phyloP scores from a whole-genome alignment of 2,329 filamentous ascomycete species.

The Arthrobotrys pseudoclavata region DNA sequence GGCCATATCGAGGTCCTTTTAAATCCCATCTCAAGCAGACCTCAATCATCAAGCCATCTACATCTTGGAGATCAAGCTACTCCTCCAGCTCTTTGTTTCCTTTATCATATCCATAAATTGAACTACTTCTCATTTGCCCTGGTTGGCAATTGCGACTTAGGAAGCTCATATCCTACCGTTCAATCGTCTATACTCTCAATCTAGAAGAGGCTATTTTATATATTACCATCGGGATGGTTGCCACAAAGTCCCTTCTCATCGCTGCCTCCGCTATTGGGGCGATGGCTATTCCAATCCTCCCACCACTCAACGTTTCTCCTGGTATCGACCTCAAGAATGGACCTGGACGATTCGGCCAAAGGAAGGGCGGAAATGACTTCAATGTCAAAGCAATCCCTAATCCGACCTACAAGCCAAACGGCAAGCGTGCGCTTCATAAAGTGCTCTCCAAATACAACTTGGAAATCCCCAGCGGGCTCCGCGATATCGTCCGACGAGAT shows the following conservation, averaged over 20 bases:
- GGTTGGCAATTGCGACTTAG: constrained; percentile 30
- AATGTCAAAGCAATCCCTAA: constrained; percentile 67
- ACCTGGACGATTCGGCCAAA: constrained; percentile 40
- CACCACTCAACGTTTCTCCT: constrained; percentile 50
- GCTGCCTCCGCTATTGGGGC: constrained; percentile 44
- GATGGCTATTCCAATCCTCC: constrained; percentile 42
- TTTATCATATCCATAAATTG: background rate
- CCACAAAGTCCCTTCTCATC: constrained; percentile 39
- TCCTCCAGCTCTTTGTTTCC: background rate
- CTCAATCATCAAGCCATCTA: background rate
- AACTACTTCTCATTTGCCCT: constrained; percentile 20
- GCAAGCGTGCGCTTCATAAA: constrained; percentile 45
- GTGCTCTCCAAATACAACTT: constrained; percentile 47
- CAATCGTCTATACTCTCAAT: background rate
- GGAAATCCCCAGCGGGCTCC: constrained; percentile 28
- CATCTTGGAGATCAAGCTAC: background rate
- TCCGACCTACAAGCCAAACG: constrained; percentile 64
- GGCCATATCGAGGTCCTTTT: constrained; percentile 12
- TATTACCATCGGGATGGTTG: constrained; percentile 46
- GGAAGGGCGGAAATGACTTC: constrained; percentile 66
- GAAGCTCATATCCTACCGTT: background rate
- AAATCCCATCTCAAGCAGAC: constrained; percentile 23
- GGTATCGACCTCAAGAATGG: constrained; percentile 49
- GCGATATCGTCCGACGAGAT: constrained; percentile 33
- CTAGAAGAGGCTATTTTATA: background rate